A percentile compares a stretch with the other conserved stretches of the same genome.
These are phyloP conservation scores for Dactylonectria estremocensis DNA, from an alignment of 2,329 filamentous ascomycete species.

Conservation along the genomic window DNA sequence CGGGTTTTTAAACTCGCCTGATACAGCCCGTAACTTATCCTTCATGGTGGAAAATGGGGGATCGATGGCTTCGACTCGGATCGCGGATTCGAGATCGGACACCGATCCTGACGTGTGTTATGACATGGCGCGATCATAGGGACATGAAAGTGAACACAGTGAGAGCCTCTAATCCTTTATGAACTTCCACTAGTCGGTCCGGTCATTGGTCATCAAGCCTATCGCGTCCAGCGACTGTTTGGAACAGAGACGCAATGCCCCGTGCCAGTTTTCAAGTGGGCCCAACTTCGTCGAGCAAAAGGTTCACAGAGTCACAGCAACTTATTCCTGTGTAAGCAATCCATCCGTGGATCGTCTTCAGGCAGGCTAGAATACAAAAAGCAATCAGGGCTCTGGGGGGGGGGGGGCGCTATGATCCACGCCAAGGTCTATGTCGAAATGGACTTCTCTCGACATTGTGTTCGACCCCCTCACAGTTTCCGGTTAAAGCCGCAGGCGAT, in stretches of 20 bases:
- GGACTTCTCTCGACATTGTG: neutral
- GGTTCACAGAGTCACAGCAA: constrained; percentile 17
- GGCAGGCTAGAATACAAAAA: constrained; percentile 1
- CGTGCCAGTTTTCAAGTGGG: constrained; percentile 7
- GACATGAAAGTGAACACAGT: neutral
- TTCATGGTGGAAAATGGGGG: constrained; percentile 7
- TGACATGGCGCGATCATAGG: neutral
- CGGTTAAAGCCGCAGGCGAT: neutral
- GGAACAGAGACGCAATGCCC: neutral
- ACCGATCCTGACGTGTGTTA: neutral
- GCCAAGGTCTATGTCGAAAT: constrained; percentile 5
- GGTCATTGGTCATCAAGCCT: constrained; percentile 1
- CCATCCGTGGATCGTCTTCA: constrained; percentile 1
- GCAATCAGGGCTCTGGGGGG: constrained; percentile 3
- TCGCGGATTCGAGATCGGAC: neutral
- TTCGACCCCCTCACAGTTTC: neutral
- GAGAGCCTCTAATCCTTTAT: neutral
- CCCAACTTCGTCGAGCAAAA: neutral
- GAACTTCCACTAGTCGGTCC: no score
- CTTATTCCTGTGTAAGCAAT: constrained; percentile 11
- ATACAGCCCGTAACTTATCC: neutral
- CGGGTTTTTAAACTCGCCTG: neutral
- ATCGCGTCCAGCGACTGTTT: constrained; percentile 9
- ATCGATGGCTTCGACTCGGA: constrained; percentile 1
- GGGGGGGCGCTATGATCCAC: constrained; percentile 1